Evolutionary conservation across 1,284 basidiomycete genomes (phyloP).

Genomic region (Paramarasmius palmivorus): DNA sequence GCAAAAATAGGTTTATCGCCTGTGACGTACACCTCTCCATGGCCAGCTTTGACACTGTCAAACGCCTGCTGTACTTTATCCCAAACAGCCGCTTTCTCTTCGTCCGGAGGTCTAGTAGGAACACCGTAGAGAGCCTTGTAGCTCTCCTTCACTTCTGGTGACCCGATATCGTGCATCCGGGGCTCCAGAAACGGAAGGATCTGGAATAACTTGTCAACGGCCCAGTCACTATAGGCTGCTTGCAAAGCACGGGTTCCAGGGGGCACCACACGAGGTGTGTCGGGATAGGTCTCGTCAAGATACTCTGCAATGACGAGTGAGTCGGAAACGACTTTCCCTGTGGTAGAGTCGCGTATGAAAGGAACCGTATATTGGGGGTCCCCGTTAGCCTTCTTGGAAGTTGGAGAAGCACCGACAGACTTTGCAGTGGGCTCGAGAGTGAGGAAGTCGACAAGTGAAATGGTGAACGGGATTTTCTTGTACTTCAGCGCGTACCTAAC

Average conservation of each 20-base stretch:
- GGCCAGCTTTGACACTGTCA: no score
- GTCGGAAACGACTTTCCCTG: slow-evolving; percentile 7
- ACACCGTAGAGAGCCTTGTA: no score
- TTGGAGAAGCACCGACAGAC: background rate
- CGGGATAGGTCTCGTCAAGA: slow-evolving; percentile 12
- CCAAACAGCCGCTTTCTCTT: no score
- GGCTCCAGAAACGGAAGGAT: no score
- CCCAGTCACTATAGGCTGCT: background rate
- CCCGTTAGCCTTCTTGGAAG: slow-evolving; percentile 5
- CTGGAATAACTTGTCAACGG: no score
- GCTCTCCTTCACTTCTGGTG: no score
- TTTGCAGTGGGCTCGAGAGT: background rate
- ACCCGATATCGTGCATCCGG: no score
- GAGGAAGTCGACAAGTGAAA: background rate
- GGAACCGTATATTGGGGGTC: slow-evolving; percentile 13
- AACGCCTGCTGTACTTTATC: no score
- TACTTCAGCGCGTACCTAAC: background rate
- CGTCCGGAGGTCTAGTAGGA: no score
- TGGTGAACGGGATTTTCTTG: slow-evolving; percentile 1
- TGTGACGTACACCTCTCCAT: no score
- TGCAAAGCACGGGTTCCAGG: slow-evolving; percentile 2
- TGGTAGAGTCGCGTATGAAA: slow-evolving; percentile 18
- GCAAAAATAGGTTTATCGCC: no score
- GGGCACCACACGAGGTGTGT: background rate
- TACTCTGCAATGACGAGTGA: slow-evolving; percentile 17